Base-by-base conservation (phyloP, 2,329 filamentous ascomycete species). In the Verticillium isaacii region DNA sequence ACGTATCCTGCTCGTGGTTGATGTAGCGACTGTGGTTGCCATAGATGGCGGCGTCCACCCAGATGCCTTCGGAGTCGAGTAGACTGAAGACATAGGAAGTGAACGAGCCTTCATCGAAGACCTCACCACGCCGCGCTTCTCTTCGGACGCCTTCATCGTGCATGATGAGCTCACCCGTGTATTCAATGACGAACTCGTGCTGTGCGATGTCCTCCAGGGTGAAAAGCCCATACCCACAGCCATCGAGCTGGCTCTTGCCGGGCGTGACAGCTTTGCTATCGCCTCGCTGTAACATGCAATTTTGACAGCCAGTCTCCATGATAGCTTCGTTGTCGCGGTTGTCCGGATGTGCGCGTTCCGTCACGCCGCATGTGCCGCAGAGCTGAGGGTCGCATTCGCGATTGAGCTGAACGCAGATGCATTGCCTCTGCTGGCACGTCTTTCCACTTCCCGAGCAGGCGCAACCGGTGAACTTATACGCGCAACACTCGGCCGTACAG, bases 21-120 rank as follows among this genome's bases (percentile, higher is more conserved):
- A 95, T 92, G 74, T 93, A 95, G 4, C 92, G 86, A 56, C 89
- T 88, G 65, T 93, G 87, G 71, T 94, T 95, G 58, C 91, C 91
- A 66, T 89, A 89, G 52, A 87, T 86, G 23, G 89, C 90, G 7
- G 88, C 88, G 70, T 95, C 92, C 19, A 95, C 83, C 85, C 84
- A 87, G 41, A 85, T 85, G 52, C 84, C 84, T 66, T 86, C 84
- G 23, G 83, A 77, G 62, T 87, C 84, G 17, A 87, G 74, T 2
- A 87, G 74, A 0, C 84, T 86, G 62, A 87, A 87, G 36, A 86
- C 78, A 61, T 87, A 92, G n/a, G 86, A 89, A 5, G 86, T 82
- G 67, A 85, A 84, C 25, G 84, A 83, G 55, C 81, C 75, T 65
- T 87, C 84, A 60, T 89, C 83, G 61, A 87, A 87, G 7, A 85